These are phyloP conservation scores for Pichia sp. DNA, from an alignment of 1,139 yeast species.

Conservation along the genomic window DNA sequence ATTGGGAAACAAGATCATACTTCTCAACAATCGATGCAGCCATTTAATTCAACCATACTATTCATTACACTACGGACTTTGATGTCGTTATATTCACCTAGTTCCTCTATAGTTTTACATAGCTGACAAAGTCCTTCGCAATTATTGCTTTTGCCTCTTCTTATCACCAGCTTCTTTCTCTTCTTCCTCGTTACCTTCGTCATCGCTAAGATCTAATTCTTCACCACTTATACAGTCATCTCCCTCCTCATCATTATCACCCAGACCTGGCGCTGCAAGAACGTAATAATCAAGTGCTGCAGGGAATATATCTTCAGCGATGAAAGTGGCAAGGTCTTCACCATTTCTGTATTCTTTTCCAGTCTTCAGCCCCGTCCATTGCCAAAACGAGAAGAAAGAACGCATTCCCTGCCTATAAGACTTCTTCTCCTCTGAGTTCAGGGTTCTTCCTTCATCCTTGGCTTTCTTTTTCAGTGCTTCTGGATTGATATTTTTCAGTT, in stretches of 20 bases:
- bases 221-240: slow-evolving; percentile 47
- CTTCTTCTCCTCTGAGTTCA: slow-evolving; percentile 44
- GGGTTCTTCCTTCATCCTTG: slow-evolving; percentile 14
- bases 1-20: slow-evolving; percentile 17
- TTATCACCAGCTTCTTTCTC: neutral
- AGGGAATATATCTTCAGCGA: slow-evolving; percentile 62
- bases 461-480: slow-evolving; percentile 34
- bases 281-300: slow-evolving; percentile 68
- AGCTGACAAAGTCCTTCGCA: no score
- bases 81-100: no score
- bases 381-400: slow-evolving; percentile 66
- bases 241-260: slow-evolving; percentile 27
- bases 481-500: slow-evolving; percentile 49
- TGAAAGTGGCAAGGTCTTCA: slow-evolving; percentile 57
- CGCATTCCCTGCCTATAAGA: slow-evolving; percentile 63
- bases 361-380: slow-evolving; percentile 68
- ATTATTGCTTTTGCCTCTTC: slow-evolving; percentile 7
- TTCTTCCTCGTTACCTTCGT: slow-evolving; percentile 26
- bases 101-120: no score
- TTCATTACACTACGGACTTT: no score
- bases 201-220: slow-evolving; percentile 48
- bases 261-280: slow-evolving; percentile 54
- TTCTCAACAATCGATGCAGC: slow-evolving; percentile 15
- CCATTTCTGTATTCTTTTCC: slow-evolving; percentile 71
- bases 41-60: neutral